Evolutionary conservation across 164 flowering plant species (phyloP), one percentile per base, ranked within the genome.

Genomic region (Nymphaea colorata): DNA sequence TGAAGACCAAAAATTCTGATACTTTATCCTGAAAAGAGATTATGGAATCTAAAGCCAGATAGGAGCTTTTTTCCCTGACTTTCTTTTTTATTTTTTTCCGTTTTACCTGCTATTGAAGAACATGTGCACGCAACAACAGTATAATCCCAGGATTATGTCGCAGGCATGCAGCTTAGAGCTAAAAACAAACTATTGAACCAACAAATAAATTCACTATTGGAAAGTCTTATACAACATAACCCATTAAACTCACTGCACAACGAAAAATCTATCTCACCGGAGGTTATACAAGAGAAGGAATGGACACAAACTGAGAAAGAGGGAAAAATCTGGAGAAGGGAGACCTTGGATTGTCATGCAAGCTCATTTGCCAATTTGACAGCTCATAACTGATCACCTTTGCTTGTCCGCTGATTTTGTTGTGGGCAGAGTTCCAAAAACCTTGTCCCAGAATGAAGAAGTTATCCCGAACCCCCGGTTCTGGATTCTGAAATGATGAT

Each of bases 391-490:
- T 6, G 42, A 59, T 73, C 71, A 84, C 74, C 73, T 79, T 62
- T 41, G 78, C 67, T 82, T 88, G 59, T 66, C 73, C 3, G 74
- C 75, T 6, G 71, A 71, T 74, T 86, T 84, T 62, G 83, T 53
- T 57, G 76, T 75, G 43, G 98, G 98, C 70, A 86, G 87, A 15
- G 98, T 94, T 69, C 93, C 88, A 68, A 91, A 94, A 41, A 84
- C 86, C 59, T 62, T 82, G 76, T 94, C 98, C 97, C 97, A 94
- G 0, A 94, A 61, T 0, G 93, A 71, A 3, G 98, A 89, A 44
- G 97, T 94, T 64, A 94, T 88, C 42, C 98, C 96, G 67, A 85
- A 94, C n/a, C 98, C 98, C 77, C 79, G 91, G 60, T 77, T 71
- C 70, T 88, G 96, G 66, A 90, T 74, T 65, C 95, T 80, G 77